phyloP scores from a whole-genome alignment of 1,284 basidiomycete species.

The Ceratorhiza oryzae-sativae region DNA sequence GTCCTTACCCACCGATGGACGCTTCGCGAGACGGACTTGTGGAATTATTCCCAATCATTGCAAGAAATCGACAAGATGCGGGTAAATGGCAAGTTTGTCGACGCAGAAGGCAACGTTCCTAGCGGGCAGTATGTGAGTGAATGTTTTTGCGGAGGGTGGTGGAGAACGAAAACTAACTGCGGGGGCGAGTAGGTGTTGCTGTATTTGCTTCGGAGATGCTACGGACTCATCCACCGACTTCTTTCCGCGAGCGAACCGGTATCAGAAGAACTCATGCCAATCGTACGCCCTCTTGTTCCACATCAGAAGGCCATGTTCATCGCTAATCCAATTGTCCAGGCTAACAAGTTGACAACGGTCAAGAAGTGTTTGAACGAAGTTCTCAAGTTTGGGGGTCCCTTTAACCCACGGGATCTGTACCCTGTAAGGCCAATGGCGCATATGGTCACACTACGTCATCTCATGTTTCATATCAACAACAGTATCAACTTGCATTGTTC shows the following conservation, averaged over 20 bases:
- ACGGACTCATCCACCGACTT: slow-evolving; percentile 93
- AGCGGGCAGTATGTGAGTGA: slow-evolving; percentile 84
- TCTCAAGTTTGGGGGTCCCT: slow-evolving; percentile 94
- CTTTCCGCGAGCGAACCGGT: slow-evolving; percentile 98
- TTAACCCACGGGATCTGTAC: slow-evolving; percentile 94
- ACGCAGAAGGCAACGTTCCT: slow-evolving; percentile 90
- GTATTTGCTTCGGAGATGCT: slow-evolving; percentile 92
- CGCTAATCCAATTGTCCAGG: slow-evolving; percentile 56
- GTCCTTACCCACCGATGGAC: slow-evolving; percentile 98
- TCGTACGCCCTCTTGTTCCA: slow-evolving; percentile 62
- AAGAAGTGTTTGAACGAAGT: slow-evolving; percentile 99
- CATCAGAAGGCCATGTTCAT: background rate
- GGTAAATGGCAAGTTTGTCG: slow-evolving; percentile 96
- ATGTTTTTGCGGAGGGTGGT: background rate
- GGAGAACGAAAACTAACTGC: background rate
- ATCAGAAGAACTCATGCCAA: slow-evolving; percentile 97
- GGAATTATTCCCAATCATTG: slow-evolving; percentile 92
- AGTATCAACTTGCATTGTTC: slow-evolving; percentile 95
- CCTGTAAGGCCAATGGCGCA: slow-evolving; percentile 64
- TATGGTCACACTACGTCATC: background rate
- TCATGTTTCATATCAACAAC: background rate
- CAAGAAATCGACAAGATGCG: slow-evolving; percentile 98
- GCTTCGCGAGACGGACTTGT: slow-evolving; percentile 93
- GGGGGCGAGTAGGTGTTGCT: slow-evolving; percentile 74
- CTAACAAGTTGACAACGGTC: slow-evolving; percentile 91